A percentile compares a stretch with the other conserved stretches of the same genome.
phyloP scores from a whole-genome alignment of 2,329 filamentous ascomycete species.

The Talaromyces pinophilus region DNA sequence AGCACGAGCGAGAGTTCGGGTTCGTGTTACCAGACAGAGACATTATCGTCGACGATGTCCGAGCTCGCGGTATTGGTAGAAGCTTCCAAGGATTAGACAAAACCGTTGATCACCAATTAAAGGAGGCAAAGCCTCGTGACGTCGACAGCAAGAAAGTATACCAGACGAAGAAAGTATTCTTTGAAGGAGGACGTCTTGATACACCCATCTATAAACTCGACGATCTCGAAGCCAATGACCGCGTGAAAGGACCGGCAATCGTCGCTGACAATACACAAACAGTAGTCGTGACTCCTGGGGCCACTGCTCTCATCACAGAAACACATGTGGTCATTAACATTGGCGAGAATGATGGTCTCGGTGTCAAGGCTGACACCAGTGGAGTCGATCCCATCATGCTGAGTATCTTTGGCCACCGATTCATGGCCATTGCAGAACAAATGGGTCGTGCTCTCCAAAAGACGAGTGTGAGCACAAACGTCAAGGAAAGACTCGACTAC shows the following conservation, averaged over 20 bases:
- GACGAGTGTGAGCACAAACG: conserved; percentile 76
- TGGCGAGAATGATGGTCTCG: conserved; percentile 54
- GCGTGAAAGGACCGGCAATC: conserved; percentile 77
- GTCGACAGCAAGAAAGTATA: conserved; percentile 64
- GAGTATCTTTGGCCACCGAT: conserved; percentile 76
- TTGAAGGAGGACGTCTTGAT: conserved; percentile 74
- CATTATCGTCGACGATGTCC: conserved; percentile 86
- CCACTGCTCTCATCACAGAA: conserved; percentile 71
- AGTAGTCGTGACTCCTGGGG: conserved; percentile 75
- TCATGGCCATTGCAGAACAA: conserved; percentile 84
- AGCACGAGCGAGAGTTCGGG: conserved; percentile 90
- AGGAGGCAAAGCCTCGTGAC: conserved; percentile 63
- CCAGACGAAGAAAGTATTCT: conserved; percentile 72
- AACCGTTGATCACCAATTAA: conserved; percentile 81
- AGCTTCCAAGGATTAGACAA: conserved; percentile 77
- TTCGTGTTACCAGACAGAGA: conserved; percentile 84
- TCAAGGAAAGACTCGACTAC: conserved; percentile 76
- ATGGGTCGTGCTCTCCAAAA: conserved; percentile 80
- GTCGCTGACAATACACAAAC: conserved; percentile 74
- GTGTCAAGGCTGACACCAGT: conserved; percentile 51
- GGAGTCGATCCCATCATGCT: conserved; percentile 75
- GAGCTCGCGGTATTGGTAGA: conserved; percentile 84
- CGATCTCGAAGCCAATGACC: conserved; percentile 70
- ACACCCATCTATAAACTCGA: conserved; percentile 83
- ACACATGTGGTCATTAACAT: conserved; percentile 84